Evolutionary conservation across 148 eudicot genomes (phyloP), one percentile per base, ranked within the genome.

Genomic region (Persicaria maculosa): DNA sequence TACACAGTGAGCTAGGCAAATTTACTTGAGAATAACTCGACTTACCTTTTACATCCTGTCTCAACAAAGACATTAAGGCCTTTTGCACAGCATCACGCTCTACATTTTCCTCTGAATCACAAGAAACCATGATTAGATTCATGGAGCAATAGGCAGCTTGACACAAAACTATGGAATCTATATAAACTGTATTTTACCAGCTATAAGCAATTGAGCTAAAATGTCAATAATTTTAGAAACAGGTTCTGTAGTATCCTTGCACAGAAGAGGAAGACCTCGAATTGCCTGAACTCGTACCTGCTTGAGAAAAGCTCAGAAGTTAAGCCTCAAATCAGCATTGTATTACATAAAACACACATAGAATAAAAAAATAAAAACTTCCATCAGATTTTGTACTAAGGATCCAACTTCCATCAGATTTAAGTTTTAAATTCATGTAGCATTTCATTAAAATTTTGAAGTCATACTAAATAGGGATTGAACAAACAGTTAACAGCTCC

Each of bases 81-180:
- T 94, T 94, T 62, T 92, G 88, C 73, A 94, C 97, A 40, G 98
- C 98, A 81, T 94, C 98, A 79, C 96, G 92, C 84, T 92, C 98
- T 75, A 94, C 97, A 77, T 94, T 94, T 78, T 94, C 97, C 73
- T 92, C 98, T 94, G 80, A 22, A 82, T 74, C 62, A 73, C 20
- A 72, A n/a, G 44, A 15, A 74, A 77, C 15, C 12, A 44, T 25
- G 40, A 78, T 76, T 25, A 75, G 70, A 45, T 44, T 40, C 74
- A 52, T 12, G 68, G 48, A 65, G 68, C 44, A 45, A 74, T 9
- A 76, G 45, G 46, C 45, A 71, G 74, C 44, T 36, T 36, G 5
- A 12, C 44, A 64, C 6, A 36, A 40, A 14, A 31, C 40, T 47
- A 43, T 6, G 71, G 15, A 14, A 68, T 52, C 55, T 50, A 19